Percentiles rank a stretch among this genome's conserved stretches.
These are phyloP conservation scores for Macrocybe gigantea DNA, from an alignment of 768 basidiomycete genomes.

Conservation along the genomic window DNA sequence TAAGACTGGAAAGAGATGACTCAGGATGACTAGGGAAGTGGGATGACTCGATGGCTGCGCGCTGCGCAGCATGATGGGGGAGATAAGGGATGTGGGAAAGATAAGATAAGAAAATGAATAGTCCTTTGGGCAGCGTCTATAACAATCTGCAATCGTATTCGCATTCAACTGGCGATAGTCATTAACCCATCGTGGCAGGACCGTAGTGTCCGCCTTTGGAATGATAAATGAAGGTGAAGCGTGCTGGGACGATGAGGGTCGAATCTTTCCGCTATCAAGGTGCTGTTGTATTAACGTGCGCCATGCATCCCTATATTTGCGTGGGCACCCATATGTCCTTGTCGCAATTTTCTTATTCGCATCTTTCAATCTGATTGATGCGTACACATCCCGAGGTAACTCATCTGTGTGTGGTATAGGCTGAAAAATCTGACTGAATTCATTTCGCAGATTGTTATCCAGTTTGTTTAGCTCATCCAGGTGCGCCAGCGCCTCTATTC, in stretches of 20 bases:
- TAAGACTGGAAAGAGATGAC: too few relatives aligned
- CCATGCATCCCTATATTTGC: conserved; percentile 28
- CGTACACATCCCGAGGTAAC: conserved; percentile 16
- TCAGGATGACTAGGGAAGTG: too few relatives aligned
- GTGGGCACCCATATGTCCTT: conserved; percentile 22
- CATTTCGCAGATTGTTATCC: too few relatives aligned
- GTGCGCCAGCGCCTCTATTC: neutral
- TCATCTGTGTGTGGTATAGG: conserved; percentile 14
- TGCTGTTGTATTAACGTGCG: conserved; percentile 25
- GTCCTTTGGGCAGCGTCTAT: too few relatives aligned
- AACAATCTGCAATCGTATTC: conserved; percentile 20
- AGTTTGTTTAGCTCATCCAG: too few relatives aligned
- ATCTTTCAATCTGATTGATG: conserved; percentile 20
- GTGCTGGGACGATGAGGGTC: conserved; percentile 17
- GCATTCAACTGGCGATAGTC: conserved; percentile 26
- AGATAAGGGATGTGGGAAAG: too few relatives aligned
- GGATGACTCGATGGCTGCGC: too few relatives aligned
- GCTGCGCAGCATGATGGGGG: too few relatives aligned
- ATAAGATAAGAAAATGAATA: too few relatives aligned
- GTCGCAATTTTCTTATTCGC: conserved; percentile 15
- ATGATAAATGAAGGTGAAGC: conserved; percentile 34
- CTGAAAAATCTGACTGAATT: too few relatives aligned
- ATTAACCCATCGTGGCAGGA: conserved; percentile 28
- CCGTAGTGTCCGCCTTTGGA: conserved; percentile 21
- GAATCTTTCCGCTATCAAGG: conserved; percentile 23